Conservation (phyloP, 331 rosid species). For the Rhamnella rubrinervis region DNA sequence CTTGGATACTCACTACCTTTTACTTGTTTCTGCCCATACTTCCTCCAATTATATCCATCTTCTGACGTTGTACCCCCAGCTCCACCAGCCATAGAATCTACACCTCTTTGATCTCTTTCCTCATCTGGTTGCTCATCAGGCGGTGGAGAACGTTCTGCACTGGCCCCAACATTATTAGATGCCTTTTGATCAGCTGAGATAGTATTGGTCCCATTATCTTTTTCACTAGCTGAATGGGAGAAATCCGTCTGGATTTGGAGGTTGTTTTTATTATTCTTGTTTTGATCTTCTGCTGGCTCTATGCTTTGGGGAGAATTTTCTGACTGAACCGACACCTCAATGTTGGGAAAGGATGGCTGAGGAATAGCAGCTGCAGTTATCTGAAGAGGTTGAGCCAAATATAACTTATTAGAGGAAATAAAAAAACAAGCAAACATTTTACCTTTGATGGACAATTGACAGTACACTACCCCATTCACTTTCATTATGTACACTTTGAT, state of each 20-base stretch:
- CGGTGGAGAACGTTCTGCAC: constrained; percentile 51
- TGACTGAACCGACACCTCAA: constrained; percentile 58
- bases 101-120: constrained; percentile 62
- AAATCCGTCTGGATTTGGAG: constrained; percentile 51
- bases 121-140: constrained; percentile 71
- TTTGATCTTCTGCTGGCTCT: constrained; percentile 48
- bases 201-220: constrained; percentile 38
- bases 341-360: constrained; percentile 53
- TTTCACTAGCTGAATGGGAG: constrained; percentile 43
- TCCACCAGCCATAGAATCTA: constrained; percentile 56
- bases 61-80: constrained; percentile 70
- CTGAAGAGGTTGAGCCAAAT: constrained; percentile 39
- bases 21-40: constrained; percentile 94
- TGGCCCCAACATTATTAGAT: constrained; percentile 41
- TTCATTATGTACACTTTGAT: constrained; percentile 3
- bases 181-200: constrained; percentile 43
- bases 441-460: background rate
- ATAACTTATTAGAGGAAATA: constrained; percentile 23
- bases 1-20: constrained; percentile 97
- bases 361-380: constrained; percentile 43
- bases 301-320: constrained; percentile 53
- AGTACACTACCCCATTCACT: background rate
- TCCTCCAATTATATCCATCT: constrained; percentile 96
- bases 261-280: constrained; percentile 45
- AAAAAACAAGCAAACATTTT: background rate